Percentiles rank a stretch among this genome's conserved stretches.
Evolutionary conservation across 371 early-diverging fungal species (phyloP).

Genomic region (Syncephalastrum racemosum): DNA sequence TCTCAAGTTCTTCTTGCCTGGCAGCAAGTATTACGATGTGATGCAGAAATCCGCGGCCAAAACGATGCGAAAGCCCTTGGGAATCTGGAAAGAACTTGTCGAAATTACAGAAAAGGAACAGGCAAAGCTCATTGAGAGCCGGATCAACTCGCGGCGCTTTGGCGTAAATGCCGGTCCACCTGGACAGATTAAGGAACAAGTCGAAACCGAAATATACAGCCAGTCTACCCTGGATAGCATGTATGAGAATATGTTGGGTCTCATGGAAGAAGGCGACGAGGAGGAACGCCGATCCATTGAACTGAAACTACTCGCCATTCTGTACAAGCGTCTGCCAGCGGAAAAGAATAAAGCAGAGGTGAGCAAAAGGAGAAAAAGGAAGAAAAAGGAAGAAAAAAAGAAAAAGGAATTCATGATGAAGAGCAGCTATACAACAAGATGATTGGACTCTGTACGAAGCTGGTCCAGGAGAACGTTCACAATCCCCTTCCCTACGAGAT

Average conservation of each 20-base stretch:
- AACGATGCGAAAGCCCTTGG: conserved; percentile 45
- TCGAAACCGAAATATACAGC: conserved; percentile 58
- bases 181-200: conserved; percentile 52
- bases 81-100: conserved; percentile 58
- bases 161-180: conserved; percentile 71
- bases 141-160: conserved; percentile 67
- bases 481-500: conserved; percentile 52
- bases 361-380: conserved; percentile 3
- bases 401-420: background rate
- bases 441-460: conserved; percentile 30
- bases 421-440: conserved; percentile 35
- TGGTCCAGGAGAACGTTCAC: conserved; percentile 25
- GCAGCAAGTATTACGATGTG: conserved; percentile 46
- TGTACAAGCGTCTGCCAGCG: conserved; percentile 27
- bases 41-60: conserved; percentile 34
- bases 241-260: conserved; percentile 38
- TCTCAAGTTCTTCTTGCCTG: conserved; percentile 55
- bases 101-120: conserved; percentile 61
- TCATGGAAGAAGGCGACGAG: conserved; percentile 18
- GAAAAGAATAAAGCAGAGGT: conserved; percentile 28
- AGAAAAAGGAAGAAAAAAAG: conserved; percentile 3
- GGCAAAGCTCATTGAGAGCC: conserved; percentile 51
- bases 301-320: conserved; percentile 29
- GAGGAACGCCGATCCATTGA: conserved; percentile 20
- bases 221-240: conserved; percentile 56